Base-by-base conservation (phyloP, 345 rosid species). In the Carallia pectinifolia region DNA sequence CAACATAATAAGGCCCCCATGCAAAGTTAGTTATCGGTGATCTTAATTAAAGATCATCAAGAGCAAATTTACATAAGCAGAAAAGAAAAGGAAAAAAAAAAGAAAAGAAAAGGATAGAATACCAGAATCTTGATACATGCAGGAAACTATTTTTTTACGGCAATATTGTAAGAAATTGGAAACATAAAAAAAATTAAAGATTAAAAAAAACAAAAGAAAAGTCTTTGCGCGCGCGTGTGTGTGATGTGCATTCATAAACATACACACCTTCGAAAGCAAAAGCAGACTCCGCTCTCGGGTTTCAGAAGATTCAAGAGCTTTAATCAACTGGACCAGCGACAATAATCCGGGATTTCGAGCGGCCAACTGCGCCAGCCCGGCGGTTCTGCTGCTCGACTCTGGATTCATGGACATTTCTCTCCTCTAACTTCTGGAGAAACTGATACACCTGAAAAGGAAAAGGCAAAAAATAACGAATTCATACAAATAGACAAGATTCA, bases 281-380 rank as follows among this genome's bases (percentile, higher is more conserved):
- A 40, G 56, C 30, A 87, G 78, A 2, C 87, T 78, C 0, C 10
- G 33, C 31, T 83, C 76, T 47, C 73, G 69, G 10, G 68, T 58
- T 30, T n/a, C 17, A 10, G 7, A 53, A 27, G 37, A 65, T 2
- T 68, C 68, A 33, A 87, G 71, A 48, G 76, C 81, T 29, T 4
- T 6, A 71, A 87, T 69, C 86, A 77, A 74, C 8, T 34, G 67
- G 13, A 2, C 31, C 29, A 62, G 53, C 7, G 53, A 31, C 8
- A 44, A 30, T 16, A 7, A 17, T 13, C 53, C 64, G 6, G 61
- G 36, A 58, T 33, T 47, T 40, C 16, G 15, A 58, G 12, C 17
- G 37, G 29, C 37, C 15, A 33, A 27, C 30, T 17, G 3, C 33
- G 9, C 18, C 36, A 44, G 27, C 50, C 5, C 48, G 12, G 44